Evolutionary conservation across 108 stramenopile genomes (phyloP), one percentile per base, ranked within the genome.

Genomic region (Epipyxis sp.): DNA sequence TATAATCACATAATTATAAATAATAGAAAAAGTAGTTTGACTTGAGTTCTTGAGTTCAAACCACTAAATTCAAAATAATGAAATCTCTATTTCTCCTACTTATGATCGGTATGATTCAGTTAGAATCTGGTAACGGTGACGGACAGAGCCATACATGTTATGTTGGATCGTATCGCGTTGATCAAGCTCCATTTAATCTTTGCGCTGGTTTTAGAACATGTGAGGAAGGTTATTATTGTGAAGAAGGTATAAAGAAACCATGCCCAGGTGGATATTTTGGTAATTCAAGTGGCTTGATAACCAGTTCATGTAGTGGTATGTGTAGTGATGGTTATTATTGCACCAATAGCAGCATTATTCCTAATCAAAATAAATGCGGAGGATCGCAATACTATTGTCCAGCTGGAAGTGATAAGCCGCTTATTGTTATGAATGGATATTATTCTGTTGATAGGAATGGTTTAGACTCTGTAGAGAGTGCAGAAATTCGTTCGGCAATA

Each of bases 351-450:
- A 74, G 42, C 10, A 39, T 27, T 16, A 6, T 29, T 6, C 25
- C 34, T 32, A 3, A 10, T 42, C 6, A 39, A 37, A 6, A 34
- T 74, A 6, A 6, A 6, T 74, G 71, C 35, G 50, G 46, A 39
- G 42, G 43, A 13, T 34, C 32, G 25, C 20, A 87, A 0, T 69
- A 85, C 59, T 87, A 85, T 59, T 89, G 89, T 78, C 87, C 86
- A 6, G 57, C 30, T 29, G 87, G 87, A 0, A 79, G 85, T 0
- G 42, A 77, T 0, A 34, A 54, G 42, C 83, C 87, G 10, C 59
- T 68, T 6, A 45, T 54, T 10, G 87, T 86, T 74, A 77, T 85
- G 10, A 80, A 78, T 30, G 86, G 86, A 0, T 50, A 80, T 1
- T 87, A 76, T 40, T 67, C 81, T 0, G 58, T 68, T 43, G 80